phyloP scores from a whole-genome alignment of 1,139 yeast genomes.

The Ogataea hybrid region DNA sequence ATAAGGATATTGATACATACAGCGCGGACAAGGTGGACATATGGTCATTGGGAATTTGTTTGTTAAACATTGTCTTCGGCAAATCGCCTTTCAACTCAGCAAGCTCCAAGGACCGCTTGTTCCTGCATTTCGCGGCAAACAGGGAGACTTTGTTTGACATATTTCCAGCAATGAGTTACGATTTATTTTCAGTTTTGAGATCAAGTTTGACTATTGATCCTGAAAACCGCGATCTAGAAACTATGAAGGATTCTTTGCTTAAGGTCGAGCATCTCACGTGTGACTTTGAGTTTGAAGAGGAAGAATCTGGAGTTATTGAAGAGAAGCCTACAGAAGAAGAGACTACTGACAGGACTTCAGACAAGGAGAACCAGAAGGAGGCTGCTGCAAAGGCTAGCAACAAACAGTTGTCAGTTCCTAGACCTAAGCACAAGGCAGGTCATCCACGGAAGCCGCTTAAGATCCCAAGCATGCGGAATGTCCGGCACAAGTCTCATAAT shows the following conservation, averaged over 20 bases:
- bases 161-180: conserved; percentile 85
- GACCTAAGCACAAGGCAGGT: conserved; percentile 18
- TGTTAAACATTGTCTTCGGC: conserved; percentile 82
- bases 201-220: conserved; percentile 85
- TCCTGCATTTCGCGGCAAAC: conserved; percentile 81
- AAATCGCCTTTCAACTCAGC: conserved; percentile 90
- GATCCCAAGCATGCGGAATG: conserved; percentile 34
- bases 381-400: conserved; percentile 20
- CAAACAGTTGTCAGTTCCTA: conserved; percentile 10
- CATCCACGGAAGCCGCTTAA: conserved; percentile 40
- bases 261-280: conserved; percentile 65
- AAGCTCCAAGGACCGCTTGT: conserved; percentile 78
- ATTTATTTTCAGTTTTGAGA: conserved; percentile 79
- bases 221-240: conserved; percentile 65
- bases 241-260: conserved; percentile 58
- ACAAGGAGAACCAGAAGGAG: conserved; percentile 19
- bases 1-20: conserved; percentile 55
- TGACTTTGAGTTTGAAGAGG: conserved; percentile 61
- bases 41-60: conserved; percentile 90
- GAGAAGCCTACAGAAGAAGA: conserved; percentile 17
- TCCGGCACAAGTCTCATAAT: conserved; percentile 27
- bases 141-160: conserved; percentile 91
- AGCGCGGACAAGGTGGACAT: conserved; percentile 87
- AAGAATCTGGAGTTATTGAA: conserved; percentile 24
- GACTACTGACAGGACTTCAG: conserved; percentile 2